A percentile compares a stretch with the other conserved stretches of the same genome.
These are phyloP conservation scores for Aspergillus eucalypticola DNA, from an alignment of 2,329 filamentous ascomycete genomes.

Conservation along the genomic window DNA sequence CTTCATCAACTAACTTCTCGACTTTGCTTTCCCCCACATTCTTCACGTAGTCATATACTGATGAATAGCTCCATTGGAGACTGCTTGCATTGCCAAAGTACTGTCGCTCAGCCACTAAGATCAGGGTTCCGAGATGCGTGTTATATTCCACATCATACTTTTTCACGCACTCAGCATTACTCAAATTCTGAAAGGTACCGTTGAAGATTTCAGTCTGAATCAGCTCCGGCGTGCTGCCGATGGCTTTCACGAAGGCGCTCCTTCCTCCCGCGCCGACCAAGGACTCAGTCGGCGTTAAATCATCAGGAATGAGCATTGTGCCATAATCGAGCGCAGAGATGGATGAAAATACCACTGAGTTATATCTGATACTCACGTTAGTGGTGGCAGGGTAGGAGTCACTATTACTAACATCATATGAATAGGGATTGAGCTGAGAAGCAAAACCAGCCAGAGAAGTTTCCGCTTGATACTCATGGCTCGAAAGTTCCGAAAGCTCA, in stretches of 20 bases:
- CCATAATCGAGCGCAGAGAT: conserved; percentile 11
- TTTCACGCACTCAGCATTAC: background rate
- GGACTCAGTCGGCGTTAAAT: background rate
- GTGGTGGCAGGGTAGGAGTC: background rate
- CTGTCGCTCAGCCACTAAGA: conserved; percentile 1
- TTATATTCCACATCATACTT: conserved; percentile 9
- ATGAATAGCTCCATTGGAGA: background rate
- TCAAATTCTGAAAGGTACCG: conserved; percentile 6
- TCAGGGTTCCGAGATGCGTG: conserved; percentile 3
- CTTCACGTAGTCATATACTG: background rate
- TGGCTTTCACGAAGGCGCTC: background rate
- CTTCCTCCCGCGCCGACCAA: background rate
- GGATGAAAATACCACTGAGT: conserved; percentile 17
- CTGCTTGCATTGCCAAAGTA: background rate
- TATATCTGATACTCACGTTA: conserved; percentile 11
- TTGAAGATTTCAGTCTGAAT: conserved; percentile 6
- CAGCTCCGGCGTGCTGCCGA: conserved; percentile 5
- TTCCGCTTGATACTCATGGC: conserved; percentile 33
- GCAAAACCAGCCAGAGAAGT: conserved; percentile 15
- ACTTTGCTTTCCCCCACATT: background rate
- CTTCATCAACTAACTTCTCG: background rate
- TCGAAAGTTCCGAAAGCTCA: conserved; percentile 31
- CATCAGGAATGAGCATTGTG: background rate
- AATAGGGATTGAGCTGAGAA: conserved; percentile 15
- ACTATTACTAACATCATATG: conserved; percentile 15